Conservation (phyloP, 495 filamentous ascomycete genomes). For the Xylaria venustula region DNA sequence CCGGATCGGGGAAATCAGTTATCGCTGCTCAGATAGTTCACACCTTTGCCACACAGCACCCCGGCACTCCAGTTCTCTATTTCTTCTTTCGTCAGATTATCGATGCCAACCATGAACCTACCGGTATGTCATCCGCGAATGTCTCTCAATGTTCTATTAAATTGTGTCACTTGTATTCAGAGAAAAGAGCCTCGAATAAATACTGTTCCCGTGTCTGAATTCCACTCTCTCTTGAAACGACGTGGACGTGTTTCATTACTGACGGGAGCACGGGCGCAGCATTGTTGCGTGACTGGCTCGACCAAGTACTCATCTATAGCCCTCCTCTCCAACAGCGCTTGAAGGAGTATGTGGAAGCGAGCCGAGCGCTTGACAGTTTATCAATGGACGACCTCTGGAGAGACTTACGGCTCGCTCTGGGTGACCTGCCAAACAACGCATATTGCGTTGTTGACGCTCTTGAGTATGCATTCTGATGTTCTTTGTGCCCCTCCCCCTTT, state of each 20-base stretch:
- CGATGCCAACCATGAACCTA: conserved; percentile 44
- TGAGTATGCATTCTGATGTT: conserved; percentile 23
- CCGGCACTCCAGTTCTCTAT: conserved; percentile 40
- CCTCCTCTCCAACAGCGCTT: conserved; percentile 35
- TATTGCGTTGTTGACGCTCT: conserved; percentile 51
- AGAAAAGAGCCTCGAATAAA: no score
- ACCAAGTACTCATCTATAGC: conserved; percentile 39
- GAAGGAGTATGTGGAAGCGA: conserved; percentile 16
- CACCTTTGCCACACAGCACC: conserved; percentile 23
- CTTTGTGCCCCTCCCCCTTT: neutral
- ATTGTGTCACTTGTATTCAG: no score
- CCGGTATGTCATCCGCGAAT: neutral
- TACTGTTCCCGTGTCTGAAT: no score
- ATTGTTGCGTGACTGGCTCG: conserved; percentile 47
- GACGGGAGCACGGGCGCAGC: conserved; percentile 19
- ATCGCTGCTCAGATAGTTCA: neutral
- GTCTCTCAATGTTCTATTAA: neutral
- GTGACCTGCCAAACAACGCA: conserved; percentile 28
- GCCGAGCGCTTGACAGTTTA: conserved; percentile 22
- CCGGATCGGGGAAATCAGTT: conserved; percentile 51
- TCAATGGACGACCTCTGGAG: conserved; percentile 20
- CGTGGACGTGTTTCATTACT: conserved; percentile 18
- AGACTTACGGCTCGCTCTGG: conserved; percentile 26
- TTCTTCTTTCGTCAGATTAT: conserved; percentile 60
- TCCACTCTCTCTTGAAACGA: no score